A percentile compares a stretch with the other conserved stretches of the same genome.
These are phyloP conservation scores for Urtica urens DNA, from an alignment of 306 rosid genomes.

Conservation along the genomic window DNA sequence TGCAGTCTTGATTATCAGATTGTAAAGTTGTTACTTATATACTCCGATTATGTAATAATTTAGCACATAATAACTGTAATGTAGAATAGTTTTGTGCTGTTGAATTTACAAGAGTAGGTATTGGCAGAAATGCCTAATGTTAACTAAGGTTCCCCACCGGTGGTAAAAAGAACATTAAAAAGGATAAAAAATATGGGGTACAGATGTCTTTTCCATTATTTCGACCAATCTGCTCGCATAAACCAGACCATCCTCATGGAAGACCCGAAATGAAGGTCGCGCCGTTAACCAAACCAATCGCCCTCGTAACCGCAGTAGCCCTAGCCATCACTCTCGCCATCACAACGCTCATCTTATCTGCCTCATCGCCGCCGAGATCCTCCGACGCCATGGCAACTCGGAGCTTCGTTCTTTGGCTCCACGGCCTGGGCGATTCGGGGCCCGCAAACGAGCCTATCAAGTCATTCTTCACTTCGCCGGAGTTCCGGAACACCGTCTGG, in stretches of 20 bases:
- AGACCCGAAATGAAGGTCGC: conserved; percentile 24
- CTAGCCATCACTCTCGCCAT: conserved; percentile 26
- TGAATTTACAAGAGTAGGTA: too few relatives aligned
- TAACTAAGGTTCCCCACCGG: too few relatives aligned
- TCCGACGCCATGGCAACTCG: conserved; percentile 43
- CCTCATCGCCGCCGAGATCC: conserved; percentile 11
- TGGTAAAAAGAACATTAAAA: too few relatives aligned
- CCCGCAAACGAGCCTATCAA: conserved; percentile 87
- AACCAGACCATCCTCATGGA: conserved; percentile 3
- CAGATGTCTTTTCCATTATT: too few relatives aligned
- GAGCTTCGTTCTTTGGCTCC: conserved; percentile 80
- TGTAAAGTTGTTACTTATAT: too few relatives aligned
- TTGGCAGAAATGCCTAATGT: too few relatives aligned
- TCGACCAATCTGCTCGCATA: too few relatives aligned
- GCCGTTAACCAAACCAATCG: conserved; percentile 23
- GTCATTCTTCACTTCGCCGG: conserved; percentile 60
- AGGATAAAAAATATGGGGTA: too few relatives aligned
- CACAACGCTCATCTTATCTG: conserved; percentile 9
- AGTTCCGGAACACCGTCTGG: conserved; percentile 57
- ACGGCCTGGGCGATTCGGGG: conserved; percentile 83
- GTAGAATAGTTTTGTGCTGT: too few relatives aligned
- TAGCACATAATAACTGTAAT: too few relatives aligned
- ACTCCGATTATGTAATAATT: too few relatives aligned
- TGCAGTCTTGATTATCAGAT: too few relatives aligned
- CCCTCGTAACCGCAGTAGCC: conserved; percentile 20